A percentile compares a stretch with the other conserved stretches of the same genome.
Evolutionary conservation across 2,329 filamentous ascomycete species (phyloP).

Genomic region (Scorias spongiosa): DNA sequence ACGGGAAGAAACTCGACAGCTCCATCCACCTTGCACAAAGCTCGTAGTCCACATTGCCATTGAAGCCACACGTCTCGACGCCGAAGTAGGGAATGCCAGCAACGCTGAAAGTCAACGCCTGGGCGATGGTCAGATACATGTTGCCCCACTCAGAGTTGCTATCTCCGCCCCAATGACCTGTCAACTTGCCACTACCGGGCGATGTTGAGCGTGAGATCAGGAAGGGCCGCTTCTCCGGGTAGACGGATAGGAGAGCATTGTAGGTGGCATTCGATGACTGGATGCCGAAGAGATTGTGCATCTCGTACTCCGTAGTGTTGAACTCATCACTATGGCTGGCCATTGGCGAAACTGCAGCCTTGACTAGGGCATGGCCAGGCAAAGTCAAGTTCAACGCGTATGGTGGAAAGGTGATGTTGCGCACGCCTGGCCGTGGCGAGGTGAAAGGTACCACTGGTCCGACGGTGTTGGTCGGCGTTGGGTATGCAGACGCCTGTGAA

Average conservation of each 20-base stretch:
- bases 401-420: constrained; percentile 11
- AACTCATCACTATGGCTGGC: constrained; percentile 12
- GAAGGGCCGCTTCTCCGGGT: constrained; percentile 58
- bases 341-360: constrained; percentile 8
- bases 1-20: constrained; percentile 26
- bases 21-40: constrained; percentile 20
- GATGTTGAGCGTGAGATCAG: constrained; percentile 76
- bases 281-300: constrained; percentile 13
- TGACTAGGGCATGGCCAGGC: constrained; percentile 9
- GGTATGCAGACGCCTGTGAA: constrained; percentile 7
- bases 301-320: constrained; percentile 12
- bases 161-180: constrained; percentile 49
- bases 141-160: constrained; percentile 6
- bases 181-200: constrained; percentile 57
- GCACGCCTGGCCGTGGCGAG: constrained; percentile 8
- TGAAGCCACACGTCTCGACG: constrained; percentile 13
- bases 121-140: constrained; percentile 12
- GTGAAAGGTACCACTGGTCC: constrained; percentile 22
- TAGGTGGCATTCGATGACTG: constrained; percentile 8
- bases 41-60: constrained; percentile 10
- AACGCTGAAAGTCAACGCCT: constrained; percentile 11
- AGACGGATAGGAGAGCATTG: constrained; percentile 32
- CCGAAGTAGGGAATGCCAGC: constrained; percentile 12
- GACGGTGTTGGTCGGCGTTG: constrained; percentile 5
- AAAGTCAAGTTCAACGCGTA: constrained; percentile 13